phyloP scores from a whole-genome alignment of 2,329 filamentous ascomycete species.

The Triangularia verruculosa region DNA sequence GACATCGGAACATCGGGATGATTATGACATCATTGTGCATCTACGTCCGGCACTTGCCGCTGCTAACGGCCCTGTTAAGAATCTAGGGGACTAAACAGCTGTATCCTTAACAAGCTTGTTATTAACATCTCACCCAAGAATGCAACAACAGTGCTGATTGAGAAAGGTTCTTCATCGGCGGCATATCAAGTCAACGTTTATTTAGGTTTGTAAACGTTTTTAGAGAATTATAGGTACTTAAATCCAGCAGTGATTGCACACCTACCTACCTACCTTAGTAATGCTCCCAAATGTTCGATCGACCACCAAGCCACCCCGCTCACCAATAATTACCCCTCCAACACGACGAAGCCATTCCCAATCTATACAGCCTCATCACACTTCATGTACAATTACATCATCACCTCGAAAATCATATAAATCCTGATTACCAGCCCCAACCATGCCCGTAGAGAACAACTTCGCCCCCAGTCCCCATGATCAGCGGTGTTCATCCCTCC shows the following conservation, averaged over 20 bases:
- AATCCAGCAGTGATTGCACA: background rate
- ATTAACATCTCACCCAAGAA: too few species aligned
- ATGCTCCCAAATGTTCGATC: background rate
- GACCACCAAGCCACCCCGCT: background rate
- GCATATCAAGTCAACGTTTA: too few species aligned
- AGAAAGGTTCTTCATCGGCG: too few species aligned
- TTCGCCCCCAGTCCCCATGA: background rate
- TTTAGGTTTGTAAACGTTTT: too few species aligned
- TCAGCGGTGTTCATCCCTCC: background rate
- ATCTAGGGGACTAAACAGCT: background rate
- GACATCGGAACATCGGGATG: background rate
- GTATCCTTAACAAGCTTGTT: too few species aligned
- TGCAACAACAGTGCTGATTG: background rate
- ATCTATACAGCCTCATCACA: background rate
- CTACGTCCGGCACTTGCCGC: background rate
- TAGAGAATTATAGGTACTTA: too few species aligned
- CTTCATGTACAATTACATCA: slow-evolving; percentile 5
- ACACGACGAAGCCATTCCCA: slow-evolving; percentile 1
- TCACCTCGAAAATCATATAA: background rate
- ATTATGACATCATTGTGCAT: background rate
- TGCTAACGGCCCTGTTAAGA: background rate
- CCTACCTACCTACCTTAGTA: background rate
- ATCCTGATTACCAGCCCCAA: background rate
- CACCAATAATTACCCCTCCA: background rate
- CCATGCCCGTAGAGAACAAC: background rate